phyloP scores from a whole-genome alignment of 2,329 filamentous ascomycete species.

The Epichloe amarillans region DNA sequence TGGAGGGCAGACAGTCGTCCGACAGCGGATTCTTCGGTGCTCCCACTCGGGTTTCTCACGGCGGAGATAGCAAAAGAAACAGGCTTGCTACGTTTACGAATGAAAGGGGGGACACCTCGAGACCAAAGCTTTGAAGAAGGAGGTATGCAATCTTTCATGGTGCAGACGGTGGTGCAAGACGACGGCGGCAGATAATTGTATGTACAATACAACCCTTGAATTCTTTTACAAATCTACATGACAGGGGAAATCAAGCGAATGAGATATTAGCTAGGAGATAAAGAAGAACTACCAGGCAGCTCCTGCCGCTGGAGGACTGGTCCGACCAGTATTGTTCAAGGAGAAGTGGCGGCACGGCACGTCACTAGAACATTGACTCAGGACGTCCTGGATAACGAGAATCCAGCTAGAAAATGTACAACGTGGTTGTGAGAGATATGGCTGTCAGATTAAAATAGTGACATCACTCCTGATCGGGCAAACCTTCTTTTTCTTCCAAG shows the following conservation, averaged over 20 bases:
- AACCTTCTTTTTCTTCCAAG: too few species aligned
- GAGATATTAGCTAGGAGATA: too few species aligned
- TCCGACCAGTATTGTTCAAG: conserved; percentile 20
- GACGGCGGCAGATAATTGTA: too few species aligned
- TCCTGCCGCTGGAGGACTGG: conserved; percentile 17
- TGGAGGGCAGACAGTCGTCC: conserved; percentile 18
- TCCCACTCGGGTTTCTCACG: conserved; percentile 24
- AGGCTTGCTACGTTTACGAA: conserved; percentile 26
- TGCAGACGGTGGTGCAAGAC: too few species aligned
- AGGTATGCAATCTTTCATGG: too few species aligned
- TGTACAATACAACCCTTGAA: too few species aligned
- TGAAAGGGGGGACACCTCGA: conserved; percentile 21
- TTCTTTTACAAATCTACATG: too few species aligned
- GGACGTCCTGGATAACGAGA: conserved; percentile 39
- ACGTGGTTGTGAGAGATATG: conserved; percentile 35
- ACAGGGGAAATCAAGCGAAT: too few species aligned
- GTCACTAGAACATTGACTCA: conserved; percentile 8
- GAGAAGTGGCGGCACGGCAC: too few species aligned
- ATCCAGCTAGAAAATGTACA: conserved; percentile 24
- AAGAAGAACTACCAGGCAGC: too few species aligned
- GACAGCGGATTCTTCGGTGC: conserved; percentile 20
- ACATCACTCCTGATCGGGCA: too few species aligned
- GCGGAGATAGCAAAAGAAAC: conserved; percentile 29
- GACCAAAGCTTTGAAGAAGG: conserved; percentile 9
- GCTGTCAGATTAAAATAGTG: too few species aligned